A percentile compares a stretch with the other conserved stretches of the same genome.
Evolutionary conservation across 306 rosid species (phyloP).

Genomic region (Sicyos edulis): DNA sequence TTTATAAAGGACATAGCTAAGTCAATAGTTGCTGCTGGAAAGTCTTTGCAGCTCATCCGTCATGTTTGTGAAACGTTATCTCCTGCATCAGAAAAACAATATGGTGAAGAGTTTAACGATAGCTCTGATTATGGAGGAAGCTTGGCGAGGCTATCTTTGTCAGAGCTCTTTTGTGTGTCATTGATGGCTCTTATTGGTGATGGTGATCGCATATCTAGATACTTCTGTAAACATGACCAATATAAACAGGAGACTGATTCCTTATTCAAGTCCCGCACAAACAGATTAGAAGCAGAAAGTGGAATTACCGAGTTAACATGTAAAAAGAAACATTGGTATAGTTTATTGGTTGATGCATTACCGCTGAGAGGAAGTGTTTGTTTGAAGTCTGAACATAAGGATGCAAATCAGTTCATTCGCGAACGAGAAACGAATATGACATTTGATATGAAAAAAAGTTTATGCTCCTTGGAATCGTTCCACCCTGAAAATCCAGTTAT

Average conservation of each 20-base stretch:
- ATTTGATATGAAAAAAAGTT: constrained; percentile 30
- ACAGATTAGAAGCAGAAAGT: constrained; percentile 30
- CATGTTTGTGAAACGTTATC: constrained; percentile 45
- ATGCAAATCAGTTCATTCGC: constrained; percentile 24
- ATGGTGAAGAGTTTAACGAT: constrained; percentile 41
- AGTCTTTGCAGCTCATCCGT: constrained; percentile 83
- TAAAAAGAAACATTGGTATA: constrained; percentile 64
- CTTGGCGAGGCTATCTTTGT: constrained; percentile 61
- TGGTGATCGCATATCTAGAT: constrained; percentile 65
- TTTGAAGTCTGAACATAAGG: constrained; percentile 33
- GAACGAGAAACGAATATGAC: constrained; percentile 29
- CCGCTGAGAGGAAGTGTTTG: constrained; percentile 39
- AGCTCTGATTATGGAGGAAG: constrained; percentile 41
- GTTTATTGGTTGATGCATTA: constrained; percentile 58
- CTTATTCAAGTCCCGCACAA: constrained; percentile 28
- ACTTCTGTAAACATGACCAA: constrained; percentile 52
- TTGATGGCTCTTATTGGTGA: constrained; percentile 78
- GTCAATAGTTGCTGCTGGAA: constrained; percentile 84
- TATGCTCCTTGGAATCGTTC: constrained; percentile 42
- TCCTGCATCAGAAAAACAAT: constrained; percentile 38
- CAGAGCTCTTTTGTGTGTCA: constrained; percentile 76
- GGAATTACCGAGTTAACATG: constrained; percentile 29
- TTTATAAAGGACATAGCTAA: constrained; percentile 72
- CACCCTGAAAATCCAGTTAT: constrained; percentile 65
- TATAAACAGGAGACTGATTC: constrained; percentile 25